Evolutionary conservation across 352 stramenopile genomes (phyloP).

Genomic region (Phytophthora lateralis): DNA sequence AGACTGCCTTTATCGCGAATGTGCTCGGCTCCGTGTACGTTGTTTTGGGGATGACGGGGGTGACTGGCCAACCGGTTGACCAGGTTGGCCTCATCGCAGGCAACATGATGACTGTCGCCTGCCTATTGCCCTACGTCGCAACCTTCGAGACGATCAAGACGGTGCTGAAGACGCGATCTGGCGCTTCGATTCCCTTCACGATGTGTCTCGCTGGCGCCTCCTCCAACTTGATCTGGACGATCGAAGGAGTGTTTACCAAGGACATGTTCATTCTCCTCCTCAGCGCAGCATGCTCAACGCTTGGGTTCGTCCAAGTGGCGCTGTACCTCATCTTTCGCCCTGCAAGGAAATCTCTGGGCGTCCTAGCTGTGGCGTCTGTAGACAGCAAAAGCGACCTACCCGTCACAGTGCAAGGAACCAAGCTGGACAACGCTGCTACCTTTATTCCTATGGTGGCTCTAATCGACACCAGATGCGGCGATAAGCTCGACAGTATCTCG

Average conservation of each 20-base stretch:
- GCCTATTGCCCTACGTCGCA: conserved; percentile 39
- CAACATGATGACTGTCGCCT: conserved; percentile 38
- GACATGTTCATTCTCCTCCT: conserved; percentile 33
- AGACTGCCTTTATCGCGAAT: conserved; percentile 17
- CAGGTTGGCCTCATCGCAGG: conserved; percentile 29
- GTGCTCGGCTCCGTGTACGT: conserved; percentile 26
- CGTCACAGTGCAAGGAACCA: background rate
- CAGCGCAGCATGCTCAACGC: conserved; percentile 18
- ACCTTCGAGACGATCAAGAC: conserved; percentile 47
- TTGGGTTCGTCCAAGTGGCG: conserved; percentile 30
- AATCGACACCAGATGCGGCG: conserved; percentile 7
- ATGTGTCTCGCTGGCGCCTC: conserved; percentile 35
- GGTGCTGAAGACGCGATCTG: conserved; percentile 37
- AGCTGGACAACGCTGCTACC: background rate
- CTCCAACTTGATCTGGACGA: conserved; percentile 40
- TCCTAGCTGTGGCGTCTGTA: background rate
- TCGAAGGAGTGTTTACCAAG: conserved; percentile 29
- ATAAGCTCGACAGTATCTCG: conserved; percentile 12
- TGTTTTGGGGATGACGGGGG: conserved; percentile 27
- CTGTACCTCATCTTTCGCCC: conserved; percentile 34
- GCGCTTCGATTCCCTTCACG: conserved; percentile 36
- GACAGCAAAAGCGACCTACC: conserved; percentile 12
- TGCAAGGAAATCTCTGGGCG: background rate
- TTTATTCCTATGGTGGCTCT: background rate
- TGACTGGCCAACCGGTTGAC: conserved; percentile 13